Base-by-base conservation (phyloP, 1,284 basidiomycete genomes). In the Apiotrichum siamense region DNA sequence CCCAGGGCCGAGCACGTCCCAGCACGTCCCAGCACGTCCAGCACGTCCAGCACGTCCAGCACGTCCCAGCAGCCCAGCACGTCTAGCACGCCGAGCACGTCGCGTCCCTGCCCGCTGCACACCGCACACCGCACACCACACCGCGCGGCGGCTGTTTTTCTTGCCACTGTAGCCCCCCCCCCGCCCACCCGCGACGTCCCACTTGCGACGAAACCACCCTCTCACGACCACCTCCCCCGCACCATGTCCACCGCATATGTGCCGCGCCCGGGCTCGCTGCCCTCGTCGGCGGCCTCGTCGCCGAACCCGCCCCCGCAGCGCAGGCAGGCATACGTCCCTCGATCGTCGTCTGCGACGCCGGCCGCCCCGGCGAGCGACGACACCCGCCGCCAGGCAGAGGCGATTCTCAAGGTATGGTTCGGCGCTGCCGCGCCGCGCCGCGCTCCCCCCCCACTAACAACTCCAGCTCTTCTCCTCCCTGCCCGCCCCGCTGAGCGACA, bases 321-420 rank as follows among this genome's bases (percentile, higher is more conserved):
- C 24, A n/a, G n/a, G n/a, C 49, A 48, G 21, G 48, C 54, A 2
- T 55, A 49, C 35, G 40, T 42, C 15, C 50, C 50, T 21, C 52
- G 52, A 12, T 40, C 56, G 1, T 31, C 56, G 11, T 49, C 25
- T 18, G 32, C 41, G 35, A 47, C 47, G 7, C 47, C 35, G 24
- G 43, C 18, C 31, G 20, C 49, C n/a, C n/a, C n/a, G n/a, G n/a
- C n/a, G n/a, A 41, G 45, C 50, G 50, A 61, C 13, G 57, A 59
- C 18, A 61, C 63, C 11, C 55, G 59, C 47, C 48, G 48, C 29
- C 50, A 41, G 20, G 57, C 57, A 21, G 53, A 55, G 20, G 58
- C 62, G 17, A 65, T 70, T 7, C 57, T 70, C 26, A 64, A 65
- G 51, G 69, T 67, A 45, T n/a, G n/a, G n/a, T n/a, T n/a, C 10